Evolutionary conservation across 495 filamentous ascomycete species (phyloP).

Genomic region (Daldinia concentrica): DNA sequence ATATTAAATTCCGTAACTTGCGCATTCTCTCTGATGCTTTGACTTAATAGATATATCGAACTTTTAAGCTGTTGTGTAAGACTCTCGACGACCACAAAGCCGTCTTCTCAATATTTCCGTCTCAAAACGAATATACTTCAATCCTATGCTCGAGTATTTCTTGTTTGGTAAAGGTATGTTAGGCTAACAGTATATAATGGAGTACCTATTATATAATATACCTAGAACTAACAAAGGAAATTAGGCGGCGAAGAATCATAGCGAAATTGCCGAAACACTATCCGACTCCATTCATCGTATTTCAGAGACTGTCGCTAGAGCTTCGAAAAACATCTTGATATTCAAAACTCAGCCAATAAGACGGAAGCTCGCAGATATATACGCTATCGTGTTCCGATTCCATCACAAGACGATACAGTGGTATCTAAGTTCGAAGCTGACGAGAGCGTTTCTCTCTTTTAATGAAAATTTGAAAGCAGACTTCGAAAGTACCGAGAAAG

Average conservation of each 20-base stretch:
- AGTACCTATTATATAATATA: neutral
- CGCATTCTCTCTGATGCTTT: neutral
- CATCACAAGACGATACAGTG: constrained; percentile 14
- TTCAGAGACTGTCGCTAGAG: constrained; percentile 14
- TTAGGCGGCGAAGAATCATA: constrained; percentile 12
- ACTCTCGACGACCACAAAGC: constrained; percentile 16
- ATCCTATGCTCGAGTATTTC: constrained; percentile 15
- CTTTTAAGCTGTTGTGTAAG: constrained; percentile 11
- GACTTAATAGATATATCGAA: neutral
- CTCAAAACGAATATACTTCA: constrained; percentile 16
- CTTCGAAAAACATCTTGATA: constrained; percentile 11
- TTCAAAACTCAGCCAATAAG: constrained; percentile 14
- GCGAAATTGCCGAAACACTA: constrained; percentile 12
- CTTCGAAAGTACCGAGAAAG: constrained; percentile 15
- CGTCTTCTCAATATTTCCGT: constrained; percentile 15
- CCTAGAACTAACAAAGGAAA: neutral
- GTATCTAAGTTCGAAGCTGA: constrained; percentile 12
- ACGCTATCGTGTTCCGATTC: constrained; percentile 12
- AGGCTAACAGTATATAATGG: too few relatives aligned
- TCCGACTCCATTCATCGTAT: constrained; percentile 4
- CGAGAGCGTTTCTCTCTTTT: constrained; percentile 9
- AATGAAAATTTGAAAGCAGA: constrained; percentile 10
- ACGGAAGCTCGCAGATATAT: constrained; percentile 13
- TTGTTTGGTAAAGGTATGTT: constrained; percentile 16
- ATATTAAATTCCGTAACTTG: too few relatives aligned